Evolutionary conservation across 1,284 basidiomycete species (phyloP).

Genomic region (Athelia psychrophila): DNA sequence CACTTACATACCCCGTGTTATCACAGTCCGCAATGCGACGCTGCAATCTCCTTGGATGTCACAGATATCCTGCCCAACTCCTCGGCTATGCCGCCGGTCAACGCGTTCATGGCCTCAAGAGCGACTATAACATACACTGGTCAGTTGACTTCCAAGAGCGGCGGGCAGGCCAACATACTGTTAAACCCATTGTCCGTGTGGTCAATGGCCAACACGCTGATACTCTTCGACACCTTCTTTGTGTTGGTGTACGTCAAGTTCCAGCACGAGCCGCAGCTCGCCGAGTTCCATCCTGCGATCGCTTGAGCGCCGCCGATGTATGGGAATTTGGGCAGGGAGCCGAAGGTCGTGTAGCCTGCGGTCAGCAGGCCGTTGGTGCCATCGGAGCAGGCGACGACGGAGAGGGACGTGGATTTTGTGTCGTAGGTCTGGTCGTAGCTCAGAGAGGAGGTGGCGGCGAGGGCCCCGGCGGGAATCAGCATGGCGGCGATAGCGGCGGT

Average conservation of each 20-base stretch:
- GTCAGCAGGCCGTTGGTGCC: conserved; percentile 26
- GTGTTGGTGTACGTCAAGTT: conserved; percentile 36
- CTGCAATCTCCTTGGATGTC: conserved; percentile 7
- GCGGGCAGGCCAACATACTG: conserved; percentile 17
- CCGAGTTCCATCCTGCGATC: conserved; percentile 40
- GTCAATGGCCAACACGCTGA: conserved; percentile 40
- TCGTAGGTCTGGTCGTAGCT: conserved; percentile 44
- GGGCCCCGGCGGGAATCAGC: conserved; percentile 13
- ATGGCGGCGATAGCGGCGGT: conserved; percentile 17
- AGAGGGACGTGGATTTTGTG: conserved; percentile 28
- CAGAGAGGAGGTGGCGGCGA: conserved; percentile 28
- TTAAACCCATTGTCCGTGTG: conserved; percentile 35
- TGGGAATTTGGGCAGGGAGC: conserved; percentile 39
- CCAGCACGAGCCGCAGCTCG: conserved; percentile 50
- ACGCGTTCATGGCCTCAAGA: conserved; percentile 13
- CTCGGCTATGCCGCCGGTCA: conserved; percentile 14
- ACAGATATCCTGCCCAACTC: conserved; percentile 11
- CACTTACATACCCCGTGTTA: neutral
- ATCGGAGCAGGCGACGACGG: conserved; percentile 48
- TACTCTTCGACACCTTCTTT: conserved; percentile 25
- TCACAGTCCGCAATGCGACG: conserved; percentile 13
- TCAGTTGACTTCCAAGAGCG: no score
- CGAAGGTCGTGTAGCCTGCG: conserved; percentile 38
- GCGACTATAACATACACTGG: neutral
- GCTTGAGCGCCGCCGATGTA: conserved; percentile 41